Evolutionary conservation across 805 yeast genomes (phyloP).

Genomic region (Hanseniaspora occidentalis): DNA sequence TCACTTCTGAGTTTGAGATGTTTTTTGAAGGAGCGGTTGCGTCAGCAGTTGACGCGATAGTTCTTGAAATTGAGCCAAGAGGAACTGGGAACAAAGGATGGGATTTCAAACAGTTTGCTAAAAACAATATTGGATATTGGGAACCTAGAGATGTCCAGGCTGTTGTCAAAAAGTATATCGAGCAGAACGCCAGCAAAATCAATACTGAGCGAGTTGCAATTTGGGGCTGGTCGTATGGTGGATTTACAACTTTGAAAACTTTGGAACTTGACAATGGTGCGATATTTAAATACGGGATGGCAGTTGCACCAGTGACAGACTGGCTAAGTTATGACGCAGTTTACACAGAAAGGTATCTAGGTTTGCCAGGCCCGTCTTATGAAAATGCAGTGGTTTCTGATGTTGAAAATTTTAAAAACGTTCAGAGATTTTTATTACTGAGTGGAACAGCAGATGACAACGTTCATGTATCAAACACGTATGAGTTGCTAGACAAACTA

Average conservation of each 20-base stretch:
- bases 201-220: constrained; percentile 47
- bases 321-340: constrained; percentile 69
- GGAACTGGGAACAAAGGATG: constrained; percentile 78
- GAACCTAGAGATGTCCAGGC: constrained; percentile 59
- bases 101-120: constrained; percentile 47
- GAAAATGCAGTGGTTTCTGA: constrained; percentile 33
- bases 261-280: constrained; percentile 52
- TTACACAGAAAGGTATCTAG: constrained; percentile 71
- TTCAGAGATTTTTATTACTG: constrained; percentile 50
- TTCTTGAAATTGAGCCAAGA: constrained; percentile 62
- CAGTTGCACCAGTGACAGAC: constrained; percentile 78
- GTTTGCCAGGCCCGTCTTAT: constrained; percentile 39
- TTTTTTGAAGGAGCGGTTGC: constrained; percentile 50
- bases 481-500: constrained; percentile 47
- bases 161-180: constrained; percentile 38
- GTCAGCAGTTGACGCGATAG: constrained; percentile 45
- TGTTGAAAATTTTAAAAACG: constrained; percentile 30
- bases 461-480: constrained; percentile 65
- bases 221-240: constrained; percentile 91
- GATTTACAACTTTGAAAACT: constrained; percentile 62
- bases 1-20: constrained; percentile 32
- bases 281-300: constrained; percentile 60
- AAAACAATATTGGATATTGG: constrained; percentile 51
- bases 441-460: constrained; percentile 83
- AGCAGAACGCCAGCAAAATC: constrained; percentile 28